Conservation (phyloP, 345 rosid species). For the Luvunga scandens region DNA sequence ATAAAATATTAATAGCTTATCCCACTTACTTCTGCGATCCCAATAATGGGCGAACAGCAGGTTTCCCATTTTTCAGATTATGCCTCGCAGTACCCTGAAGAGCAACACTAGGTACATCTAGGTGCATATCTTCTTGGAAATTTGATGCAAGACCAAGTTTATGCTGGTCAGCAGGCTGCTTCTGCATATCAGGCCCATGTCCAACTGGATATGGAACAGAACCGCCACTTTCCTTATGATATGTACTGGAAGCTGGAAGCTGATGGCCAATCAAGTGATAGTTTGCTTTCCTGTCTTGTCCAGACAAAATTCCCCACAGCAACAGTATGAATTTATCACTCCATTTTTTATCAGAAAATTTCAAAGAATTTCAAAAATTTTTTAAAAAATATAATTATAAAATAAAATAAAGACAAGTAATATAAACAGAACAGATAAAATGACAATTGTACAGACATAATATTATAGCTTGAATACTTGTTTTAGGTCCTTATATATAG, state of each 20-base stretch:
- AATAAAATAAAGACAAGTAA: neutral
- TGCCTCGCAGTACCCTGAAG: slow-evolving; percentile 13
- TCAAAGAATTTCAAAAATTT: neutral
- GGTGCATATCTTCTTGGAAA: slow-evolving; percentile 25
- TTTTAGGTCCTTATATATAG: neutral
- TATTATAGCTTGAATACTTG: neutral
- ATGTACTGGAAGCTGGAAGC: slow-evolving; percentile 23
- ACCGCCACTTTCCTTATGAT: slow-evolving; percentile 15
- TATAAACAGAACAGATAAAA: neutral
- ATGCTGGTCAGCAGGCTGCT: slow-evolving; percentile 22
- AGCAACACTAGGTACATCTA: slow-evolving; percentile 19
- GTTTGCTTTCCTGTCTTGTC: slow-evolving; percentile 47
- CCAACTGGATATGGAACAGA: slow-evolving; percentile 25
- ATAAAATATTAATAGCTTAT: neutral
- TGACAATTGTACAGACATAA: neutral
- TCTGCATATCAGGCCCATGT: slow-evolving; percentile 26
- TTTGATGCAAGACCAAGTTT: slow-evolving; percentile 8
- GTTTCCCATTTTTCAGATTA: slow-evolving; percentile 16
- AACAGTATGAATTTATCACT: slow-evolving; percentile 3
- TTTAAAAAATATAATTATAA: neutral
- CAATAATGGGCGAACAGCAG: slow-evolving; percentile 14
- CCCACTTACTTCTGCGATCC: slow-evolving; percentile 28
- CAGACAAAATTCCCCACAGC: slow-evolving; percentile 20
- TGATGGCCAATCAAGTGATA: slow-evolving; percentile 52
- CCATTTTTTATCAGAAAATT: neutral